Percentiles rank a stretch among this genome's conserved stretches.
Evolutionary conservation across 805 yeast species (phyloP).

Genomic region (Ogataea neopini): DNA sequence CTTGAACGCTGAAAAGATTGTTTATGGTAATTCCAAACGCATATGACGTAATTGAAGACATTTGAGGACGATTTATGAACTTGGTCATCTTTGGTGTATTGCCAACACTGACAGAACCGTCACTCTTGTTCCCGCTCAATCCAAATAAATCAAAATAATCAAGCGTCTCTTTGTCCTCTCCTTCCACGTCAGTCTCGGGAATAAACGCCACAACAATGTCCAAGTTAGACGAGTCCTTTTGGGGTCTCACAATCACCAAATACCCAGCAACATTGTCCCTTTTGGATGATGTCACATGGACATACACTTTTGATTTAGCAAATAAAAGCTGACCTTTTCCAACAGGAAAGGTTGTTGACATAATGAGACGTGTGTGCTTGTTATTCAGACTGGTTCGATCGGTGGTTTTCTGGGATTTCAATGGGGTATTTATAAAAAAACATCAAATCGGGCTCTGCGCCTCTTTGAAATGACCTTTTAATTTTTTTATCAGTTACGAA

Average conservation of each 20-base stretch:
- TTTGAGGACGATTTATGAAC: slow-evolving; percentile 52
- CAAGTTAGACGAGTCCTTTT: slow-evolving; percentile 45
- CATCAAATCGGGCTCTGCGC: slow-evolving; percentile 1
- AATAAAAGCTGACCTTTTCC: slow-evolving; percentile 50
- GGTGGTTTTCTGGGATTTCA: neutral
- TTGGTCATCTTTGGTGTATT: slow-evolving; percentile 30
- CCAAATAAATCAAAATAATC: slow-evolving; percentile 41
- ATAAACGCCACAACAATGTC: slow-evolving; percentile 68
- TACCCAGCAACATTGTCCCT: slow-evolving; percentile 82
- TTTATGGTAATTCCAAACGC: slow-evolving; percentile 66
- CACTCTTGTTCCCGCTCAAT: slow-evolving; percentile 38
- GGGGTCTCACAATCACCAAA: slow-evolving; percentile 61
- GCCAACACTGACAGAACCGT: neutral
- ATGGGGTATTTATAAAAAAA: neutral
- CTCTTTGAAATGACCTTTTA: neutral
- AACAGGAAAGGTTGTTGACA: slow-evolving; percentile 25
- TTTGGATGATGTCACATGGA: slow-evolving; percentile 77
- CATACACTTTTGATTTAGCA: slow-evolving; percentile 70
- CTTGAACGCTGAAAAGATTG: slow-evolving; percentile 74
- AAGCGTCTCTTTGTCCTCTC: slow-evolving; percentile 31
- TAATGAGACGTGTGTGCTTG: neutral
- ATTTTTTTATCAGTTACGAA: neutral
- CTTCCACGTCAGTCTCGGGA: slow-evolving; percentile 50
- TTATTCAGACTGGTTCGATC: neutral
- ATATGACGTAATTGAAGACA: slow-evolving; percentile 56